Evolutionary conservation across 352 stramenopile genomes (phyloP), one percentile per base, ranked within the genome.

Genomic region (Phytophthora hibernalis): DNA sequence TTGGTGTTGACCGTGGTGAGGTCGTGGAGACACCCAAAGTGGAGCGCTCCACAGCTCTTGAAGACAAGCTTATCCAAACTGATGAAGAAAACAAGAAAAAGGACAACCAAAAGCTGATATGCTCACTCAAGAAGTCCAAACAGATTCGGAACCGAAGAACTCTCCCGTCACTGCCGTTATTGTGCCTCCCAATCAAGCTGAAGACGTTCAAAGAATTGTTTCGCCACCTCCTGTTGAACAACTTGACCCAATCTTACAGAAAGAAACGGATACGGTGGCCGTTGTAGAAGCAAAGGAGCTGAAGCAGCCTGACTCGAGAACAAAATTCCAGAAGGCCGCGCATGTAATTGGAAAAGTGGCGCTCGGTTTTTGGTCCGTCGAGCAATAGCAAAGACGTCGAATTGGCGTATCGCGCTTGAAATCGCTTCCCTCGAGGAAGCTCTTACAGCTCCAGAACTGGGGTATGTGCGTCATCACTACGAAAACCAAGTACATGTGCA

Each of bases 11-110:
- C 58, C 48, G 44, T 13, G 79, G 85, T 2, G 62, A 76, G 31
- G 42, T 66, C 1, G 26, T 31, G 9, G 50, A 70, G 11, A 44
- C 9, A n/a, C 49, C 65, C 7, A 35, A 53, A 11, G 2, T 22
- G 7, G 52, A 54, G 10, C 11, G 35, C 18, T 11, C 33, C 18
- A n/a, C 28, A 10, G 24, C 31, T 22, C 59, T 80, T 6, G 79
- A 86, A 58, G 78, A 89, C 53, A 90, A 90, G 64, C 33, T 64
- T 0, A 61, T 91, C 1, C 82, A 92, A 73, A 87, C 82, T 0
- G 77, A 90, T 18, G 76, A 86, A 3, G 78, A 89, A 54, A 50
- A 55, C 10, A 48, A 79, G 12, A 7, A 3, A 15, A 54, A 72
- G 15, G 28, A 42, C 16, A 49, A 47, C 10, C 24, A 33, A 43